Evolutionary conservation across 1,139 yeast genomes (phyloP).

Genomic region (Torulaspora pretoriensis): DNA sequence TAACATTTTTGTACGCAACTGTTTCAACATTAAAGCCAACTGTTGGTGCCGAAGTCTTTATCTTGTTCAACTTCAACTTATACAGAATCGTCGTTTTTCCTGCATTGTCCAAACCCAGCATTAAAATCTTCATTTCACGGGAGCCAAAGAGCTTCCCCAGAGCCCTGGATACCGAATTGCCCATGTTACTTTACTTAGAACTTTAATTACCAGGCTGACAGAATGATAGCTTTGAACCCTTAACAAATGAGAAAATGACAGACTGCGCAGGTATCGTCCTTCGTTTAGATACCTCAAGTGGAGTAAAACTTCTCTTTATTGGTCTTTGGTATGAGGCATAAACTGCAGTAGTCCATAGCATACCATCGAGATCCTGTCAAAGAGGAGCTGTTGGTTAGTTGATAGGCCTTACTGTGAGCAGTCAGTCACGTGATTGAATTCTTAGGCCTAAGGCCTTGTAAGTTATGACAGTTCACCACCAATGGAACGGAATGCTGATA

Average conservation of each 20-base stretch:
- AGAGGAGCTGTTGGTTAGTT: too few relatives aligned
- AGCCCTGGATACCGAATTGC: conserved; percentile 46
- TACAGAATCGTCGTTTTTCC: conserved; percentile 67
- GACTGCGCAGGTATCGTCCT: too few relatives aligned
- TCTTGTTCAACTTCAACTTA: conserved; percentile 34
- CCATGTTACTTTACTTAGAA: conserved; percentile 35
- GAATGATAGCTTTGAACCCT: not conserved
- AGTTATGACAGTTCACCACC: too few relatives aligned
- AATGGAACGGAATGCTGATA: too few relatives aligned
- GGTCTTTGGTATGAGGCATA: not conserved
- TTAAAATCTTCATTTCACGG: conserved; percentile 54
- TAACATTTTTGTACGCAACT: conserved; percentile 78
- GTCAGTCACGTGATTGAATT: too few relatives aligned
- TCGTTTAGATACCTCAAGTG: too few relatives aligned
- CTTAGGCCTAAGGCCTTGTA: too few relatives aligned
- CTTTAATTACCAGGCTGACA: not conserved
- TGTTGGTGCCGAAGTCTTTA: conserved; percentile 81
- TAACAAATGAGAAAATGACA: not conserved
- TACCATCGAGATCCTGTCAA: not conserved
- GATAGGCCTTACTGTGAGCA: too few relatives aligned
- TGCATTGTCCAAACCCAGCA: conserved; percentile 91
- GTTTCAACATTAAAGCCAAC: conserved; percentile 95
- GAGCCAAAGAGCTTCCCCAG: conserved; percentile 49
- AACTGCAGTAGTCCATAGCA: too few relatives aligned
- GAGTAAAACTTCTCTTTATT: not conserved